Base-by-base conservation (phyloP, 179 eudicot species). In the Monotropa hypopitys region DNA sequence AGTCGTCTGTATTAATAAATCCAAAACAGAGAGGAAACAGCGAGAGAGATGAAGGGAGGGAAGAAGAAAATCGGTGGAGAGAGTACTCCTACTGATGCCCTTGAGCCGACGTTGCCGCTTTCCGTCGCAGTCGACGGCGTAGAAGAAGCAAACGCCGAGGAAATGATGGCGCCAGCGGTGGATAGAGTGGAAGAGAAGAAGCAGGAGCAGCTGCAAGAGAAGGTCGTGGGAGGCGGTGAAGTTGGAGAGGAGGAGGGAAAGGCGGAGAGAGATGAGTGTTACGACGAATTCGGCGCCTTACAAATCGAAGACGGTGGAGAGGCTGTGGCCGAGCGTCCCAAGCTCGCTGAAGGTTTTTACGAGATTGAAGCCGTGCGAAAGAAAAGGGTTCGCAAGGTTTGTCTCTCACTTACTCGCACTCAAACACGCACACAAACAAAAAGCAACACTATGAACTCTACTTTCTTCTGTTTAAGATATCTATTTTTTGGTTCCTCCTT, bases 271-370 rank as follows among this genome's bases (percentile, higher is more conserved):
- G 82, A 51, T 15, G 51, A 66, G 69, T 53, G 28, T 11, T 35
- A 21, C 57, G 77, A 73, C 43, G 47, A 67, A 20, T 30, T 71
- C 30, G 78, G 65, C 74, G 65, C 70, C 61, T 49, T 32, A 4
- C 61, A 54, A 42, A 26, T 78, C 49, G 76, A 78, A n/a, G 88
- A 75, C 80, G 68, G 56, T 1, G 88, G 75, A 3, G 81, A 13
- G 4, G 66, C 28, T 2, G 61, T 6, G 30, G 62, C 62, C 30
- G 82, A 79, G 72, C 79, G 87, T 30, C 77, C 85, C 57, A 90
- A 92, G 73, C 91, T 94, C 45, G 97, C 91, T 47, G 96, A 94
- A 8, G 98, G 96, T 5, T 94, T 81, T 76, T 92, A 81, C 66
- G 96, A 90, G 82, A 88, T 93, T 59, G 98, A 93, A 76, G 83